Base-by-base conservation (phyloP, 345 rosid genomes). In the Corchorus capsularis region DNA sequence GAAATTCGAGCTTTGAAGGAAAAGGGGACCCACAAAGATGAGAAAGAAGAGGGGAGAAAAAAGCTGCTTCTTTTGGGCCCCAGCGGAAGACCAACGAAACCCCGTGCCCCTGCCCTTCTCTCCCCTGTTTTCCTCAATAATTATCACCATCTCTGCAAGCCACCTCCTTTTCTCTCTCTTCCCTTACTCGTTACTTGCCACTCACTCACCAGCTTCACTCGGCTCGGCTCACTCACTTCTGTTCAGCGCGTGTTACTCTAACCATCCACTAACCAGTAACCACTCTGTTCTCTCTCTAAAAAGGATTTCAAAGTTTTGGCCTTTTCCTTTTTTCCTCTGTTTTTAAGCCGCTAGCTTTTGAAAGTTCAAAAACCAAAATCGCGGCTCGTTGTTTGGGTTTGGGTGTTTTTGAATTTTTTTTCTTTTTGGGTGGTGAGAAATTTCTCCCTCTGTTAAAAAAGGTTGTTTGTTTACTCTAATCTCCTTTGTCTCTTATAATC, bases 1-100 rank as follows among this genome's bases (percentile, higher is more conserved):
- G 81, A 77, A 71, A 71, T 66, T 80, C 63, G 77, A 74, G 77
- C 78, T 63, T 17, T 52, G 52, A 41, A 54, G 78, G 57, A 62
- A 62, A 19, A 2, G 67, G 67, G 78, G 63, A 15, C 78, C 72
- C 64, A 75, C 78, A 3, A 32, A 19, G 14, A 69, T 45, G 61
- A 13, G 74, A 55, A 63, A 73, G 73, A 34, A 17, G 43, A 17
- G 34, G 45, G 45, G 43, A 17, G 16, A 27, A 57, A 37, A 71
- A 74, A 49, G 70, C 69, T 50, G 77, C 9, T 15, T 69, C 15
- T 12, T 12, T 3, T 19, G 71, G 70, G 50, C 19, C 71, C 70
- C 78, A 20, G 5, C 4, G n/a, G 34, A 75, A 64, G 71, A 75
- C 78, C 22, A 69, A 62, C 64, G 13, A 47, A 57, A 50, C 16